A percentile compares a stretch with the other conserved stretches of the same genome.
These are phyloP conservation scores for Mycena sp. DNA, from an alignment of 1,284 basidiomycete species.

Conservation along the genomic window DNA sequence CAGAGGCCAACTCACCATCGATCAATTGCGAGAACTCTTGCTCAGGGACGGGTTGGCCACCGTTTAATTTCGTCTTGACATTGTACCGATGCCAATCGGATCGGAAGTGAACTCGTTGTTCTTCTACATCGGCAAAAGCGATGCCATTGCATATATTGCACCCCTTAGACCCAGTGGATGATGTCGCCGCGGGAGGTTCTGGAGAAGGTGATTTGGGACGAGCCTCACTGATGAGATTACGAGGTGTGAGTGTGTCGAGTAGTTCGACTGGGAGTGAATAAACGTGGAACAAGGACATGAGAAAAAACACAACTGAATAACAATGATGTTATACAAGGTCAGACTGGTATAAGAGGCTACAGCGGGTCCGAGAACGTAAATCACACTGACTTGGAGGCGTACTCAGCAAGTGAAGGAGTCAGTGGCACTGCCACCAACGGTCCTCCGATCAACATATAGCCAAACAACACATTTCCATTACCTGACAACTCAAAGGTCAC, in stretches of 20 bases:
- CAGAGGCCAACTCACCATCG: slow-evolving; percentile 66
- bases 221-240: slow-evolving; percentile 60
- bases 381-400: slow-evolving; percentile 25
- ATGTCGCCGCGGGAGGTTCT: slow-evolving; percentile 33
- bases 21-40: slow-evolving; percentile 79
- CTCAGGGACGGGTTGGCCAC: slow-evolving; percentile 73
- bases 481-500: too few relatives aligned
- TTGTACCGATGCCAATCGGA: slow-evolving; percentile 99
- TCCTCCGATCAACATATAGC: too few relatives aligned
- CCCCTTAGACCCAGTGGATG: slow-evolving; percentile 56
- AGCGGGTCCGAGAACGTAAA: slow-evolving; percentile 16
- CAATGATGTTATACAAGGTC: slow-evolving; percentile 13
- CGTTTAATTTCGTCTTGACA: slow-evolving; percentile 81
- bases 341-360: slow-evolving; percentile 22
- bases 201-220: slow-evolving; percentile 43
- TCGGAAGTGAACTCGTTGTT: slow-evolving; percentile 89
- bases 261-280: slow-evolving; percentile 76
- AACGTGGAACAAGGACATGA: slow-evolving; percentile 66
- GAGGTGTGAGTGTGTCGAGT: slow-evolving; percentile 70
- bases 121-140: slow-evolving; percentile 79
- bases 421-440: too few relatives aligned
- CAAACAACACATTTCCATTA: too few relatives aligned
- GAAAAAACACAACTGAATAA: background rate
- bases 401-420: background rate
- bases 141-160: slow-evolving; percentile 85